Conservation (phyloP, 2,329 filamentous ascomycete genomes). For the Penicillium thymicola region DNA sequence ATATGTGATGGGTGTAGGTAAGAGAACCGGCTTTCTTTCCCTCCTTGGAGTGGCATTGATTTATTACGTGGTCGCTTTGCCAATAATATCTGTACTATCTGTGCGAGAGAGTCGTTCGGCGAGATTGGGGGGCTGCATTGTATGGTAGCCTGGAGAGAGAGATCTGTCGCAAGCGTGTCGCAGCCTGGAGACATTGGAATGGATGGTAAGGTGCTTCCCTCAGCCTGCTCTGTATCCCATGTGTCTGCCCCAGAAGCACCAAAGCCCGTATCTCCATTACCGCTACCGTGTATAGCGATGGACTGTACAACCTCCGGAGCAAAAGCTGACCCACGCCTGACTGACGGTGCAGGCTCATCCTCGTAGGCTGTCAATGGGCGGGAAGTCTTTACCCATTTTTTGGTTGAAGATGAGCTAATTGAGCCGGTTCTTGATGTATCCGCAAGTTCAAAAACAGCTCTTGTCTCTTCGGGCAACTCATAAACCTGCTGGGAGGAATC, state of each 20-base stretch:
- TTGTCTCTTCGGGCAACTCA: constrained; percentile 33
- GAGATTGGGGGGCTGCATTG: constrained; percentile 20
- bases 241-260: neutral
- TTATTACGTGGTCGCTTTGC: constrained; percentile 36
- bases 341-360: constrained; percentile 33
- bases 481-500: constrained; percentile 31
- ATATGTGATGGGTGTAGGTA: constrained; percentile 55
- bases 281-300: constrained; percentile 5
- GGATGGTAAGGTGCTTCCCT: constrained; percentile 4
- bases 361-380: constrained; percentile 6
- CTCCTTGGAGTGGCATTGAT: constrained; percentile 28
- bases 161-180: neutral
- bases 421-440: constrained; percentile 29
- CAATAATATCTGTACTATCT: constrained; percentile 39
- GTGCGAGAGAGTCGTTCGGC: constrained; percentile 25
- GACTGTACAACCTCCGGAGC: constrained; percentile 46
- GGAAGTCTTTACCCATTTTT: neutral
- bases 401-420: neutral
- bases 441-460: constrained; percentile 39
- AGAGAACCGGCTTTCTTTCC: constrained; percentile 27
- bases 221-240: neutral
- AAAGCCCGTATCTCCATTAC: neutral
- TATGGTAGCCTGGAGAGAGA: constrained; percentile 8
- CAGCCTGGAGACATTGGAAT: constrained; percentile 7
- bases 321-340: constrained; percentile 43